A percentile compares a stretch with the other conserved stretches of the same genome.
Evolutionary conservation across 768 basidiomycete genomes (phyloP).

Genomic region (Amylocystis lapponica): DNA sequence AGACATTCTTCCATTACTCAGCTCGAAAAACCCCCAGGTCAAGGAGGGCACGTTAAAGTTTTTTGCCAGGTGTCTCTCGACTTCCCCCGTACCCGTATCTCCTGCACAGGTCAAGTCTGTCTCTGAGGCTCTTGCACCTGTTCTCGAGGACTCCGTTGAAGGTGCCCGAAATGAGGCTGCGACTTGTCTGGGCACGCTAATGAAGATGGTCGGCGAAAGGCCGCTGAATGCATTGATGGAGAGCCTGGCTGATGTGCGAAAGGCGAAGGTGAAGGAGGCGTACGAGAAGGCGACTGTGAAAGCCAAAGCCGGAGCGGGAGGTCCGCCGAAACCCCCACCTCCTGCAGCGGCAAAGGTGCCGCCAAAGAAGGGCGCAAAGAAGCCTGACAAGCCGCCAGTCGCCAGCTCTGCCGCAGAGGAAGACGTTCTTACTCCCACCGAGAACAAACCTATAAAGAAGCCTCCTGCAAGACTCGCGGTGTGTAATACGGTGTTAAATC

Average conservation of each 20-base stretch:
- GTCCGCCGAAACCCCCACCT: slow-evolving; percentile 37
- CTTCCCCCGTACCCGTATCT: slow-evolving; percentile 63
- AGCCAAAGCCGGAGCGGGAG: slow-evolving; percentile 61
- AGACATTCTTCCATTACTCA: slow-evolving; percentile 70
- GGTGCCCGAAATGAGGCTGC: slow-evolving; percentile 91
- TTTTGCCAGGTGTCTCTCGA: slow-evolving; percentile 68
- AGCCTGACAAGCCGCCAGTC: slow-evolving; percentile 18
- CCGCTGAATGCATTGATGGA: slow-evolving; percentile 86
- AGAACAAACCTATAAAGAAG: slow-evolving; percentile 46
- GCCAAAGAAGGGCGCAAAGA: slow-evolving; percentile 34
- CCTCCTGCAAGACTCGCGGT: slow-evolving; percentile 44
- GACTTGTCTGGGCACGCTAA: slow-evolving; percentile 77
- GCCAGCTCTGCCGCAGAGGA: slow-evolving; percentile 27
- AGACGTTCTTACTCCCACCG: slow-evolving; percentile 21
- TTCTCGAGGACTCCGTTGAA: slow-evolving; percentile 86
- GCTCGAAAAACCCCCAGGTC: slow-evolving; percentile 94
- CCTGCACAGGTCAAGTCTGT: slow-evolving; percentile 76
- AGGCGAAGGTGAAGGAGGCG: slow-evolving; percentile 90
- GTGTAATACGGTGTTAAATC: slow-evolving; percentile 12
- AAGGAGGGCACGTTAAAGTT: slow-evolving; percentile 92
- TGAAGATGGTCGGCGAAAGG: slow-evolving; percentile 96
- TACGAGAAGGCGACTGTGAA: slow-evolving; percentile 91
- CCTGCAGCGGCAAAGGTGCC: slow-evolving; percentile 27
- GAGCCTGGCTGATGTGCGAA: slow-evolving; percentile 77
- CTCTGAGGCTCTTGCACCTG: slow-evolving; percentile 64